Percentiles rank a stretch among this genome's conserved stretches.
Evolutionary conservation across 306 rosid species (phyloP).

Genomic region (Abrus pulchellus): DNA sequence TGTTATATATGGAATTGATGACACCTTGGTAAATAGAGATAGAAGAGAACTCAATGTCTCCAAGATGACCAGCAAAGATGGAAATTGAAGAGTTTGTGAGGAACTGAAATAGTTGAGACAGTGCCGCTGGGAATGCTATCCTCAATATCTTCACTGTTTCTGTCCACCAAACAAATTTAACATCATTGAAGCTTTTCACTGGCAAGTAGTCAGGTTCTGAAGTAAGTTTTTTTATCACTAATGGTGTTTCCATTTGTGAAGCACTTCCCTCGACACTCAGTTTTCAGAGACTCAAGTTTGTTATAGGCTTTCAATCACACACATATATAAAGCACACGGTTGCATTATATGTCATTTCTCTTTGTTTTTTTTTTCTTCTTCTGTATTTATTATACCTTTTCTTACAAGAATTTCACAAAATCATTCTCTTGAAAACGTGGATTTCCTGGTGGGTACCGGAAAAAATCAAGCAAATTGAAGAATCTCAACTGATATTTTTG

Average conservation of each 20-base stretch:
- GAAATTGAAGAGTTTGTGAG: constrained; percentile 51
- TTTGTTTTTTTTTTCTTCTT: too few species aligned
- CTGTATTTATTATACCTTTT: too few species aligned
- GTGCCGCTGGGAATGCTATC: constrained; percentile 62
- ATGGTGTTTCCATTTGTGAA: constrained; percentile 38
- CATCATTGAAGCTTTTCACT: constrained; percentile 50
- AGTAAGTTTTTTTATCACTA: background rate
- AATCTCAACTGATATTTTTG: too few species aligned
- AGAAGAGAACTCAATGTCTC: constrained; percentile 75
- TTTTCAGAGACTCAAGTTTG: background rate
- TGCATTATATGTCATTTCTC: too few species aligned
- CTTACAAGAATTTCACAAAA: too few species aligned
- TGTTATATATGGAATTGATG: constrained; percentile 55
- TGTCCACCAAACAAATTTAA: constrained; percentile 42
- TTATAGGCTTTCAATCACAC: background rate
- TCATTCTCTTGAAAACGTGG: too few species aligned
- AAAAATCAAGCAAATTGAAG: too few species aligned
- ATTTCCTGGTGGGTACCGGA: too few species aligned
- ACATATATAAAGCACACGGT: background rate
- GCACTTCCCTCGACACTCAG: background rate
- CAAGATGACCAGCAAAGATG: constrained; percentile 81
- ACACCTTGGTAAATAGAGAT: constrained; percentile 60
- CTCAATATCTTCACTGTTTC: constrained; percentile 66
- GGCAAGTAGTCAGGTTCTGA: constrained; percentile 53
- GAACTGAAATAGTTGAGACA: constrained; percentile 53